Evolutionary conservation across 169 alveolate species (phyloP), one percentile per base, ranked within the genome.

Genomic region (Plasmodium gonderi): DNA sequence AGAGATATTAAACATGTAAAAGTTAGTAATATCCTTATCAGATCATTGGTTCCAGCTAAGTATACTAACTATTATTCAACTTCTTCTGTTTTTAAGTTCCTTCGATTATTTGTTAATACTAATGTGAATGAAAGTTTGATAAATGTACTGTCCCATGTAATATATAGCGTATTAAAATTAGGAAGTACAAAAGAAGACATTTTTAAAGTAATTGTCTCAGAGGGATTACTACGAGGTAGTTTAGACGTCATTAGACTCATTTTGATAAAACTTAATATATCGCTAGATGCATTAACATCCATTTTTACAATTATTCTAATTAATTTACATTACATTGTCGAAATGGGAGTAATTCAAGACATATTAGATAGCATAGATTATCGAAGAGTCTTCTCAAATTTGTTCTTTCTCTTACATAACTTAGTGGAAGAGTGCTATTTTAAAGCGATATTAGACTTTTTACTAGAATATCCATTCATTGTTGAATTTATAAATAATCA

Each of bases 1-100:
- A 67, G 74, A 44, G 81, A 78, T 31, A 77, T 90, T 33, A 77
- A 90, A 79, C 38, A 90, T 44, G 83, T 90, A 6, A 90, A 90
- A 47, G 90, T 90, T 44, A 65, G 91, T 78, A 76, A 90, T 79
- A 49, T 77, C 8, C 23, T 77, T 26, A 90, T 90, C 14, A 90
- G 90, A 45, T 44, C 94, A 33, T 29, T 79, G 17, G 81, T 79
- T 26, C 77, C 94, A 23, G 45, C 42, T 5, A 90, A 79, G 72
- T 90, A 78, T 67, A 12, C 40, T 5, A 77, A 20, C 12, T 90
- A 90, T 45, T 64, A 49, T 78, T 26, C 69, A 11, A 54, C 77
- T 38, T n/a, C 90, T 40, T 9, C 75, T 49, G 17, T 90, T 68
- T 77, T 64, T 90, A 90, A 90, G 49, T 14, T 79, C 3, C 80